Percentiles rank a stretch among this genome's conserved stretches.
These are phyloP conservation scores for Rubia yunnanensis DNA, from an alignment of 257 asterid genomes.

Conservation along the genomic window DNA sequence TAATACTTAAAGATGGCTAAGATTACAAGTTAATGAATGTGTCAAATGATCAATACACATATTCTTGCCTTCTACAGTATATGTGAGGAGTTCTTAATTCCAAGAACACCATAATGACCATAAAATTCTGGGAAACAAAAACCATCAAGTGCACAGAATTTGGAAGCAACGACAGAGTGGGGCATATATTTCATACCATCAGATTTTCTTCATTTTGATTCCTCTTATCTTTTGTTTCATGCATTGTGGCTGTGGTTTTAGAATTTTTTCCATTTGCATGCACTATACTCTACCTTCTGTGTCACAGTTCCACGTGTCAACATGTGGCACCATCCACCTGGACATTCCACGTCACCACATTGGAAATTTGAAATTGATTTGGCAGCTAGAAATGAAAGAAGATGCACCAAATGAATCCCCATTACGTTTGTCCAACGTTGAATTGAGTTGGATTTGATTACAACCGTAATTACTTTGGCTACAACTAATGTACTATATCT, in stretches of 20 bases:
- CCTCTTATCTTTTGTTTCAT: conserved; percentile 19
- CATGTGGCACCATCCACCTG: conserved; percentile 7
- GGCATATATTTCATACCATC: conserved; percentile 7
- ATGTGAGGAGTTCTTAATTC: conserved; percentile 37
- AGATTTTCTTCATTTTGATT: conserved; percentile 16
- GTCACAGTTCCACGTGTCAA: conserved; percentile 30
- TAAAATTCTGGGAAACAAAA: background rate
- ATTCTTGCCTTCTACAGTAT: background rate
- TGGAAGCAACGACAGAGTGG: conserved; percentile 39
- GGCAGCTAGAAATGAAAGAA: background rate
- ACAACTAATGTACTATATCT: background rate
- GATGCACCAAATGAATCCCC: background rate
- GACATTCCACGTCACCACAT: conserved; percentile 4
- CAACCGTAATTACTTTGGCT: background rate
- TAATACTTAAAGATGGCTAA: too few relatives aligned
- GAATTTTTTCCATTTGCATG: conserved; percentile 22
- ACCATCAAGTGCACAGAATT: conserved; percentile 28
- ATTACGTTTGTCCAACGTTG: conserved; percentile 10
- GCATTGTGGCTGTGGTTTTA: conserved; percentile 21
- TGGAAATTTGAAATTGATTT: background rate
- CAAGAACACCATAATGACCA: conserved; percentile 10
- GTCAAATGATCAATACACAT: background rate
- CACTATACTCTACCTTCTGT: background rate
- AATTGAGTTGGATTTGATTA: conserved; percentile 6
- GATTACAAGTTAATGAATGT: background rate